Percentiles rank a stretch among this genome's conserved stretches.
phyloP scores from a whole-genome alignment of 164 flowering plant genomes.

The Taxillus chinensis region DNA sequence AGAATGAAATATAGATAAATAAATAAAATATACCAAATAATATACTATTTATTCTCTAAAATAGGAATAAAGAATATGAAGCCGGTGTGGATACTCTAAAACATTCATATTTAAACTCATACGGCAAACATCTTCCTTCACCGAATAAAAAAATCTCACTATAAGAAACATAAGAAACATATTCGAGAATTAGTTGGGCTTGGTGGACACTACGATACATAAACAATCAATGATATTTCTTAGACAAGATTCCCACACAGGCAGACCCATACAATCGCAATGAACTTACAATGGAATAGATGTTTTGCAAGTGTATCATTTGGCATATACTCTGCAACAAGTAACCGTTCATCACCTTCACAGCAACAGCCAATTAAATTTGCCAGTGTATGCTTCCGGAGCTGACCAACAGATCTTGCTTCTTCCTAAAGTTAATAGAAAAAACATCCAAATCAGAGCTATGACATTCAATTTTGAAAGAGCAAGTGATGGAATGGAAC shows the following conservation, averaged over 20 bases:
- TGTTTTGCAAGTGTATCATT: slow-evolving; percentile 89
- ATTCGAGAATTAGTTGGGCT: too few relatives aligned
- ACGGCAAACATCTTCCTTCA: too few relatives aligned
- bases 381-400: slow-evolving; percentile 65
- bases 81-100: too few relatives aligned
- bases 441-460: not conserved
- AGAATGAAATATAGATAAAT: too few relatives aligned
- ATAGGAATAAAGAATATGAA: too few relatives aligned
- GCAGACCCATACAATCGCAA: too few relatives aligned
- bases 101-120: too few relatives aligned
- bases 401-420: slow-evolving; percentile 86
- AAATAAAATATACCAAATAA: too few relatives aligned
- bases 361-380: slow-evolving; percentile 87
- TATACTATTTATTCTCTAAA: too few relatives aligned
- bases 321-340: slow-evolving; percentile 88
- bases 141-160: too few relatives aligned
- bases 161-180: too few relatives aligned
- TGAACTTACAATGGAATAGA: slow-evolving; percentile 79
- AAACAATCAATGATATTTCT: not conserved
- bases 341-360: slow-evolving; percentile 84
- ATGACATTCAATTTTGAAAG: not conserved
- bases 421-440: slow-evolving; percentile 49
- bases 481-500: not conserved
- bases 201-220: too few relatives aligned
- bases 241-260: not conserved